Percentiles rank a stretch among this genome's conserved stretches.
phyloP scores from a whole-genome alignment of 2,329 filamentous ascomycete genomes.

The Fusarium coicis region DNA sequence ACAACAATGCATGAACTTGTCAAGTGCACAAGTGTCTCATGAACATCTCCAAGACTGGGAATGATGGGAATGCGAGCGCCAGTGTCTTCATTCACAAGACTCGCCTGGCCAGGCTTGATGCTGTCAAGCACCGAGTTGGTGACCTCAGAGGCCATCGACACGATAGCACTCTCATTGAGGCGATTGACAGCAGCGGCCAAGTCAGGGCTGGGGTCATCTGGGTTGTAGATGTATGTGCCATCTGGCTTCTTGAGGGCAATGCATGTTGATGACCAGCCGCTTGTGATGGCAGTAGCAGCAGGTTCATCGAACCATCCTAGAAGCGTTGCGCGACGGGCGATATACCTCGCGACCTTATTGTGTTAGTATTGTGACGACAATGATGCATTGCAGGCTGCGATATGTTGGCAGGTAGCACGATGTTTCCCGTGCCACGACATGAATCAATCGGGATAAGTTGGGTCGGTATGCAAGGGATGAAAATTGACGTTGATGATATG shows the following conservation, averaged over 20 bases:
- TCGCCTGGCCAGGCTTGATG: constrained; percentile 33
- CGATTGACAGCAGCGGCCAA: constrained; percentile 34
- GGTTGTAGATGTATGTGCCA: constrained; percentile 33
- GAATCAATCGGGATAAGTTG: not conserved
- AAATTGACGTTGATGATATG: not conserved
- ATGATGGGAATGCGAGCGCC: constrained; percentile 42
- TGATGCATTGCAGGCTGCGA: not conserved
- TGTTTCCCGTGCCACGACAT: not conserved
- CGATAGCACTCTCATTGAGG: constrained; percentile 34
- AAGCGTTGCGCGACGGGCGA: constrained; percentile 41
- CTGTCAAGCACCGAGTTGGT: constrained; percentile 33
- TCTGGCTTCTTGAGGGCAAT: constrained; percentile 40
- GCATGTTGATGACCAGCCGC: constrained; percentile 42
- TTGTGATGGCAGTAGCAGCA: constrained; percentile 29
- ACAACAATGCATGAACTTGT: constrained; percentile 38
- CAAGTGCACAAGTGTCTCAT: constrained; percentile 18
- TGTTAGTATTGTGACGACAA: constrained; percentile 3
- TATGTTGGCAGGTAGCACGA: no score
- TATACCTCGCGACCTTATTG: constrained; percentile 39
- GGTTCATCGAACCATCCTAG: constrained; percentile 45
- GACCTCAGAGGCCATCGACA: constrained; percentile 43
- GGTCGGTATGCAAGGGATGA: not conserved
- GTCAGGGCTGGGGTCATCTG: constrained; percentile 38
- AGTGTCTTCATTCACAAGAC: constrained; percentile 34
- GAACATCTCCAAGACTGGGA: constrained; percentile 28